These are phyloP conservation scores for Limtongia smithiae DNA, from an alignment of 805 yeast genomes.

Conservation along the genomic window DNA sequence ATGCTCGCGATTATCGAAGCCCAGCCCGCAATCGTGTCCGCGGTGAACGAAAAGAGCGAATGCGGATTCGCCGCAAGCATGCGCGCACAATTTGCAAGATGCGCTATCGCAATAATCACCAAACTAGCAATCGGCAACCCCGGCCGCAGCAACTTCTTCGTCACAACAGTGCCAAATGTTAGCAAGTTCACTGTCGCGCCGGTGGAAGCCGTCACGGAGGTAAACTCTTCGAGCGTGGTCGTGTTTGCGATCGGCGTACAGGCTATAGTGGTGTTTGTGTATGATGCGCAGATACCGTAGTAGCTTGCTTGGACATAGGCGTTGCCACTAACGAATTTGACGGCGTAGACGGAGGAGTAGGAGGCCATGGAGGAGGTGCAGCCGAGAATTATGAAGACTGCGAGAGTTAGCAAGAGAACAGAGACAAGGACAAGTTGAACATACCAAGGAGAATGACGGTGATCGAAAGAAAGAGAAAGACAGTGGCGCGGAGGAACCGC, in stretches of 20 bases:
- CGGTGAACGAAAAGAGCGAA: not conserved
- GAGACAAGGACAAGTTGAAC: not conserved
- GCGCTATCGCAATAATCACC: constrained; percentile 34
- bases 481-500: constrained; percentile 3
- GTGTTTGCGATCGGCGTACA: constrained; percentile 8
- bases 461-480: constrained; percentile 14
- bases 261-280: not conserved
- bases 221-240: constrained; percentile 2
- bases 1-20: constrained; percentile 1
- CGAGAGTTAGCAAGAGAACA: not conserved
- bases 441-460: constrained; percentile 17
- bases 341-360: constrained; percentile 24
- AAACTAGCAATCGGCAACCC: constrained; percentile 42
- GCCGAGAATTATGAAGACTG: constrained; percentile 24
- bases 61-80: not conserved
- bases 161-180: constrained; percentile 13
- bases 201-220: constrained; percentile 2
- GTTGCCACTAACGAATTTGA: constrained; percentile 12
- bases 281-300: constrained; percentile 22
- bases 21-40: constrained; percentile 1
- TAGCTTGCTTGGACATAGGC: constrained; percentile 16
- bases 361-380: constrained; percentile 14
- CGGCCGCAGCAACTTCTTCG: constrained; percentile 39
- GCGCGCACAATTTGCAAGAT: not conserved
- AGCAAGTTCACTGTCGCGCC: constrained; percentile 14